Evolutionary conservation across 495 filamentous ascomycete species (phyloP), one percentile per base, ranked within the genome.

Genomic region (Aspergillus leporis): DNA sequence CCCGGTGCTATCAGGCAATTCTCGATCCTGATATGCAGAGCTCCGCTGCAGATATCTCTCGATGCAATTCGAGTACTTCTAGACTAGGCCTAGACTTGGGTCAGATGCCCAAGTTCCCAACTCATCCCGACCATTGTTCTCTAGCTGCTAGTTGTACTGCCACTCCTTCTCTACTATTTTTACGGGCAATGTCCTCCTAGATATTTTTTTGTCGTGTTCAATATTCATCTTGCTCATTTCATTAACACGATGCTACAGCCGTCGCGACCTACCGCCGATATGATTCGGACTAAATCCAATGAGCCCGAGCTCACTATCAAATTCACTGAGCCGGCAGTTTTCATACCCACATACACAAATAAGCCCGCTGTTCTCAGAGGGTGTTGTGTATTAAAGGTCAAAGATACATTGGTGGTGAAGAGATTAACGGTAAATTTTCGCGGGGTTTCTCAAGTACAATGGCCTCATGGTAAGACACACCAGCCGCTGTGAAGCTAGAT

Each of bases 331-430:
- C 60, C 60, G 1, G 60, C 55, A 4, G 22, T 62, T 9, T 62
- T 62, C 30, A 52, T 56, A 16, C 60, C 60, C n/a, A 50, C 54
- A 1, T 55, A 41, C 7, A 50, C 60, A 18, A 46, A 62, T 51
- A 62, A 58, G 8, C 60, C 60, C 14, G 43, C 55, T 18, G 60
- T 62, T 13, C 45, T 62, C 18, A 49, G 60, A 22, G 60, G 60
- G 5, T 45, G n/a, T 18, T 62, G 60, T 22, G 36, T 34, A 23
- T n/a, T 62, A 38, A 48, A 43, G 8, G 49, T 62, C 10, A 53
- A 54, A 32, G 50, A 58, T 13, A 23, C 41, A 6, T 3, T 54
- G 28, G 36, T 43, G 6, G 55, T 58, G 14, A 57, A 55, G 51
- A 21, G 55, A 36, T 25, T 62, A 55, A 58, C 55, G 9, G 60